These are phyloP conservation scores for Thermomyces lanuginosus DNA, from an alignment of 2,329 filamentous ascomycete species.

Conservation along the genomic window DNA sequence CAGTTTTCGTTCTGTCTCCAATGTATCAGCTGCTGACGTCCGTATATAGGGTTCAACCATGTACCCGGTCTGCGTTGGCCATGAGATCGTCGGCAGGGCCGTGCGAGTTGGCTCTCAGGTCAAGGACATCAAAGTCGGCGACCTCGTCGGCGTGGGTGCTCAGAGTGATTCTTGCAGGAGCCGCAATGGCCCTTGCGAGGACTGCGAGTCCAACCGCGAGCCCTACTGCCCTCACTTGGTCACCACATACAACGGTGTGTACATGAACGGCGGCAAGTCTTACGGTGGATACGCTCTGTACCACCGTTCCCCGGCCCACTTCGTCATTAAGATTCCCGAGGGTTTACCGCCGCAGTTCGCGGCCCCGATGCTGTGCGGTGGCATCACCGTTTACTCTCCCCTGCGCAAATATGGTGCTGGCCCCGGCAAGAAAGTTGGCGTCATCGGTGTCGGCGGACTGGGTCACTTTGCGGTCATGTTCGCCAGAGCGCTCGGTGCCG, in stretches of 20 bases:
- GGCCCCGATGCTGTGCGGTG: conserved; percentile 63
- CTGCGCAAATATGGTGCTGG: conserved; percentile 51
- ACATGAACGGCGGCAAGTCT: conserved; percentile 39
- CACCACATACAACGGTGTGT: conserved; percentile 18
- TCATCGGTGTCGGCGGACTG: conserved; percentile 57
- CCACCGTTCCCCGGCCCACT: conserved; percentile 40
- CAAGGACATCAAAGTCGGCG: conserved; percentile 16
- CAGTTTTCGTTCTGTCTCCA: background rate
- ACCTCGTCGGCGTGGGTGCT: conserved; percentile 40
- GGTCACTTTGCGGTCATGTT: conserved; percentile 13
- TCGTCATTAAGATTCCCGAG: conserved; percentile 44
- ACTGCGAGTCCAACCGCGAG: conserved; percentile 32
- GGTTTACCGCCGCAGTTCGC: conserved; percentile 33
- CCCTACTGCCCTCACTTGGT: conserved; percentile 19
- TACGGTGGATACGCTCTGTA: conserved; percentile 51
- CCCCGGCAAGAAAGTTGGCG: conserved; percentile 54
- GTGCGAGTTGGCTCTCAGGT: conserved; percentile 38
- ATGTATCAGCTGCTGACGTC: background rate
- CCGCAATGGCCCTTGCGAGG: conserved; percentile 33
- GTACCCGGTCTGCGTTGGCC: conserved; percentile 40
- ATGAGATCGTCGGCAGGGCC: conserved; percentile 47
- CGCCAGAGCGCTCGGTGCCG: conserved; percentile 54
- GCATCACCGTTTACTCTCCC: conserved; percentile 57
- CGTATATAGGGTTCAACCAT: conserved; percentile 12
- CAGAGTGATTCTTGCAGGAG: conserved; percentile 40